Conservation (phyloP, 352 stramenopile species). For the Pythium myriotylum region DNA sequence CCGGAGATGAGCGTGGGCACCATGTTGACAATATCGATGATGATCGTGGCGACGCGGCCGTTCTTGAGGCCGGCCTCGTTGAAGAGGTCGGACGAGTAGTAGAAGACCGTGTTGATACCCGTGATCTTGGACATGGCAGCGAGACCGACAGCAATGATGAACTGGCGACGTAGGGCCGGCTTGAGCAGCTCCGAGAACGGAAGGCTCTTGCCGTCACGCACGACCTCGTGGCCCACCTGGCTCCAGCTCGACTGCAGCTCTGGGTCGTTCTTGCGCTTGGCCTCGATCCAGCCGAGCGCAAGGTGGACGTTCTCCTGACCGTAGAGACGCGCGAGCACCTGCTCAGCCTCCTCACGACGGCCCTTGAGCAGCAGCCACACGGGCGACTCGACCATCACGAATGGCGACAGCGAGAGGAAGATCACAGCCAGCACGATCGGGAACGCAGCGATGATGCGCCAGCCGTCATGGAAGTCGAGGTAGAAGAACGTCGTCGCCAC, state of each 20-base stretch:
- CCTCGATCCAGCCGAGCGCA: slow-evolving; percentile 37
- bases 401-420: slow-evolving; percentile 43
- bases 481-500: slow-evolving; percentile 62
- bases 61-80: slow-evolving; percentile 37
- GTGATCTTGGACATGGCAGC: slow-evolving; percentile 53
- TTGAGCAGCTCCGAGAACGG: slow-evolving; percentile 39
- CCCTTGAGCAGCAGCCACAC: slow-evolving; percentile 44
- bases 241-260: slow-evolving; percentile 26
- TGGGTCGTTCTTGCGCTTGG: slow-evolving; percentile 25
- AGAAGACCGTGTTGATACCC: slow-evolving; percentile 61
- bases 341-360: slow-evolving; percentile 29
- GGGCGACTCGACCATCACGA: slow-evolving; percentile 47
- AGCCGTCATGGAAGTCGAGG: slow-evolving; percentile 46
- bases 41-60: slow-evolving; percentile 40
- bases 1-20: slow-evolving; percentile 38
- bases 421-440: slow-evolving; percentile 46
- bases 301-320: slow-evolving; percentile 35
- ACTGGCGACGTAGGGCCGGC: slow-evolving; percentile 39
- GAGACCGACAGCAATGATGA: slow-evolving; percentile 45
- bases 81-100: slow-evolving; percentile 56
- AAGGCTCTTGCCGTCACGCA: slow-evolving; percentile 19
- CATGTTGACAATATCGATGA: slow-evolving; percentile 52
- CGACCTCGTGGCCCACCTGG: slow-evolving; percentile 14
- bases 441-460: slow-evolving; percentile 63
- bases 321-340: slow-evolving; percentile 34